Base-by-base conservation (phyloP, 1,284 basidiomycete genomes). In the Athelia sp. region DNA sequence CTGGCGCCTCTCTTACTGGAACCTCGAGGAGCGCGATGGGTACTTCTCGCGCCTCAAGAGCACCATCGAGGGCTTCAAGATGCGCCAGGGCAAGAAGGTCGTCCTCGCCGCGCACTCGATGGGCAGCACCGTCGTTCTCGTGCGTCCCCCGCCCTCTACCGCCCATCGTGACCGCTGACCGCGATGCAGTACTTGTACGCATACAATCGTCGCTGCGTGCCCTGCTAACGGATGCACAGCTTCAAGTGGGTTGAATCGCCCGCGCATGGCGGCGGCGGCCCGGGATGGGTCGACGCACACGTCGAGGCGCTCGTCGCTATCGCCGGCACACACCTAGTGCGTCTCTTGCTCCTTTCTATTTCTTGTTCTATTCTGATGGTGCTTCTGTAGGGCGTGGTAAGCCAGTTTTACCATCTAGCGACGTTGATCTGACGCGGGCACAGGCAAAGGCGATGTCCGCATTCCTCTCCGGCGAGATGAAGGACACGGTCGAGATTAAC, bases 241-340 rank as follows among this genome's bases (percentile, higher is more conserved):
- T 78, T 93, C 60, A 98, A 98, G 73, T 98, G 96, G 97, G 94
- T 97, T 0, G 97, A 99, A 68, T 87, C 92, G 0, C 80, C 87
- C 17, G 68, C 75, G 44, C 88, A 88, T 57, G 96, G 96, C 3
- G 82, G 83, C 3, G 96, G 93, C 15, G 97, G 96, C 1, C 72
- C 84, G 2, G 72, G 80, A 26, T 99, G 97, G 97, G 92, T 97
- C 15, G 95, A 98, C 87, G 77, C 87, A 51, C 81, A 93, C 60
- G 78, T 94, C 45, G 90, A 93, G 64, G 77, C 88, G 0, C 84
- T 90, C 59, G 76, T 96, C 49, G 84, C 88, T 50, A 82, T 98
- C 52, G 92, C 87, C 1, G 96, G 96, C 1, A 92, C 95, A 8
- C 81, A 96, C 69, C 72, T 98, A 36, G 87, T 88, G 57, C 52